A percentile compares a stretch with the other conserved stretches of the same genome.
Conservation (phyloP, 805 yeast species). For the Saccharomyces eubayanus region DNA sequence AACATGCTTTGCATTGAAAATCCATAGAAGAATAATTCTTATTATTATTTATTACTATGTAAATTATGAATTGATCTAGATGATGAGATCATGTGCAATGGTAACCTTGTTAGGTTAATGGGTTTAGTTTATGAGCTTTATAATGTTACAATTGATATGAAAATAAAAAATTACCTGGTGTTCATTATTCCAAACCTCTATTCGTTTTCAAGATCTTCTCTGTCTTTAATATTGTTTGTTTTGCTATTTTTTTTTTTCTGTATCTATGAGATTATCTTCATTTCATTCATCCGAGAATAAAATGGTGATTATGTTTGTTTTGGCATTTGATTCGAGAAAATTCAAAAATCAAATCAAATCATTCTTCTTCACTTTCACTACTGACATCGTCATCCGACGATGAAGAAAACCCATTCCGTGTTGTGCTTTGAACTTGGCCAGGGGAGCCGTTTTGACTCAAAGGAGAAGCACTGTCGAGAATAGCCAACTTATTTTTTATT, state of each 20-base stretch:
- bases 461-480: conserved; percentile 50
- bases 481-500: conserved; percentile 66
- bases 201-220: background rate
- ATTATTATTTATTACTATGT: background rate
- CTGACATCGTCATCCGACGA: conserved; percentile 44
- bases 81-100: background rate
- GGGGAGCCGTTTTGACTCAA: conserved; percentile 36
- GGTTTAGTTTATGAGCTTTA: background rate
- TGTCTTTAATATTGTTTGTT: background rate
- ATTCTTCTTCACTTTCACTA: conserved; percentile 70
- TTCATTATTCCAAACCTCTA: background rate
- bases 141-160: background rate
- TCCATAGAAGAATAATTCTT: background rate
- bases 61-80: background rate
- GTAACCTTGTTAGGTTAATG: background rate
- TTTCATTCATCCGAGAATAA: background rate
- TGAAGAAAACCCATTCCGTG: conserved; percentile 14
- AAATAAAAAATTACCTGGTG: conserved; percentile 1
- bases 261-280: background rate
- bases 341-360: conserved; percentile 7
- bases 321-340: background rate
- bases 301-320: background rate
- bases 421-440: conserved; percentile 17
- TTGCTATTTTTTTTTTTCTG: background rate
- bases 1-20: no score